phyloP scores from a whole-genome alignment of 1,284 basidiomycete genomes.

The Hemileia vastatrix region DNA sequence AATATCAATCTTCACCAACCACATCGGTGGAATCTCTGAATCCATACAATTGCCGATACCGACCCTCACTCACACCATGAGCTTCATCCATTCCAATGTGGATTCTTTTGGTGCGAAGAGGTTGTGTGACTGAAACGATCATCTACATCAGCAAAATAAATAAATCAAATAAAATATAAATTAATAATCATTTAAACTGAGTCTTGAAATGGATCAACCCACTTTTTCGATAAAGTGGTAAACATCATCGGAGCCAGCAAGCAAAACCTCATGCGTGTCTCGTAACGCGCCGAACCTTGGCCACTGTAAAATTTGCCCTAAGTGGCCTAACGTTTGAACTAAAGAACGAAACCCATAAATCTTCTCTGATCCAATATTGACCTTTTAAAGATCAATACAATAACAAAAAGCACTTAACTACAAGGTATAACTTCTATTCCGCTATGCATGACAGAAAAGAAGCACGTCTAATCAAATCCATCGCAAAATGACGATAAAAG shows the following conservation, averaged over 20 bases:
- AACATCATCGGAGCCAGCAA: constrained; percentile 41
- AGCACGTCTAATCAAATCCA: not conserved
- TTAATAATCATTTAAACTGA: too few species aligned
- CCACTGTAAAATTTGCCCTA: constrained; percentile 47
- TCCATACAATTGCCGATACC: constrained; percentile 43
- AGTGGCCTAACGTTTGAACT: constrained; percentile 45
- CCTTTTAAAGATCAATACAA: not conserved
- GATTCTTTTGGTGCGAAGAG: constrained; percentile 41
- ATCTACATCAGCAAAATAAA: constrained; percentile 24
- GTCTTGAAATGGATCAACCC: not conserved
- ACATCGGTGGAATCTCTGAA: constrained; percentile 40
- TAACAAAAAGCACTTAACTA: constrained; percentile 16
- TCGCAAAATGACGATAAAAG: not conserved
- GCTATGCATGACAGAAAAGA: constrained; percentile 9
- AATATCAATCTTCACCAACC: constrained; percentile 26
- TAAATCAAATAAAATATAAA: not conserved
- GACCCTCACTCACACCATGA: constrained; percentile 44
- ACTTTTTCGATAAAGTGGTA: constrained; percentile 43
- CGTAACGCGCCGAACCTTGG: constrained; percentile 40
- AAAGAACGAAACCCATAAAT: not conserved
- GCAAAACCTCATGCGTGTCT: constrained; percentile 45
- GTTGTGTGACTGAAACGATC: constrained; percentile 36
- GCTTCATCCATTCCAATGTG: constrained; percentile 44
- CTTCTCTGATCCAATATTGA: not conserved
- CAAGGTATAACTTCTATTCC: constrained; percentile 37